phyloP scores from a whole-genome alignment of 108 stramenopile genomes.

The Discostella pseudostelligera region DNA sequence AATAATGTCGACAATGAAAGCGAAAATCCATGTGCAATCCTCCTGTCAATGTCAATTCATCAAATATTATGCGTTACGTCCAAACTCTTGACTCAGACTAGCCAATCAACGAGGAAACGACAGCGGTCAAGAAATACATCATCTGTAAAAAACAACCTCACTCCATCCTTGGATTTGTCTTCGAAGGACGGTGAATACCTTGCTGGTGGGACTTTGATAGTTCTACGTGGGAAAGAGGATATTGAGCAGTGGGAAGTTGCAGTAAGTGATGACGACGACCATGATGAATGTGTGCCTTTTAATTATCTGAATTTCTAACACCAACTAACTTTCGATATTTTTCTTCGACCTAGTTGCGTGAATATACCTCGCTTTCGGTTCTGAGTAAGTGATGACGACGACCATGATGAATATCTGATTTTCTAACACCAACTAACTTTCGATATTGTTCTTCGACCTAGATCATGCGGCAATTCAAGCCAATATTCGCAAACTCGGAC shows the following conservation, averaged over 20 bases:
- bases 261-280: conserved; percentile 20
- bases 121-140: conserved; percentile 21
- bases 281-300: no score
- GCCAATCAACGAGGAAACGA: conserved; percentile 12
- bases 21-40: conserved; percentile 22
- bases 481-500: conserved; percentile 48
- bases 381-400: conserved; percentile 28
- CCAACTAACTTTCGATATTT: no score
- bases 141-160: conserved; percentile 7
- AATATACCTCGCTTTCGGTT: conserved; percentile 60
- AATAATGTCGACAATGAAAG: background rate
- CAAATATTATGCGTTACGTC: conserved; percentile 19
- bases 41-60: conserved; percentile 28
- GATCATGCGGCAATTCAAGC: conserved; percentile 54
- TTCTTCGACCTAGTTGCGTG: conserved; percentile 29
- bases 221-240: conserved; percentile 56
- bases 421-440: no score
- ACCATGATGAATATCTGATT: no score
- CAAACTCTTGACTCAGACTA: conserved; percentile 25
- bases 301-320: no score
- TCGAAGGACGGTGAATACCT: conserved; percentile 21
- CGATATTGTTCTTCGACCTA: background rate
- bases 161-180: conserved; percentile 13
- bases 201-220: conserved; percentile 57
- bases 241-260: conserved; percentile 54